A percentile compares a stretch with the other conserved stretches of the same genome.
Conservation (phyloP, 148 eudicot genomes). For the Rhododendron williamsianum region DNA sequence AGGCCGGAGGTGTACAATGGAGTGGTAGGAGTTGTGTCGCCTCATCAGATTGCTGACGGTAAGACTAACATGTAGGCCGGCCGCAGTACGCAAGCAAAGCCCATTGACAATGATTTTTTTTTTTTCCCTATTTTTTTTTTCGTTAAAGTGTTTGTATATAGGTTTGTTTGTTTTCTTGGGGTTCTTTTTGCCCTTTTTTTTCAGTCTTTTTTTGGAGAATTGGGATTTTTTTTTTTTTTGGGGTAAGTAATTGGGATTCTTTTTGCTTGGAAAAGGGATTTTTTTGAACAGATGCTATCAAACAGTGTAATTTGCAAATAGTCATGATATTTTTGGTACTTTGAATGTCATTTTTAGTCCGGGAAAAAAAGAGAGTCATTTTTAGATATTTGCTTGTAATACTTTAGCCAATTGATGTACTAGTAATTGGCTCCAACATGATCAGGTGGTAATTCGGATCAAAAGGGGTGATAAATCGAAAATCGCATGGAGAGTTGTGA, state of each 20-base stretch:
- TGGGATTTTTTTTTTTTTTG: neutral
- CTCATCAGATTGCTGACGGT: slow-evolving; percentile 16
- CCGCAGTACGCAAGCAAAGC: neutral
- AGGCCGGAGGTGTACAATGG: slow-evolving; percentile 36
- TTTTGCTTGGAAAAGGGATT: neutral
- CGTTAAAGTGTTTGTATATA: neutral
- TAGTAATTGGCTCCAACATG: neutral
- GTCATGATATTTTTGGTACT: neutral
- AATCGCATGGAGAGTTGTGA: neutral
- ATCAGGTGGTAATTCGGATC: neutral
- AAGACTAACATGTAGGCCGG: neutral
- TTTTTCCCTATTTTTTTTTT: neutral
- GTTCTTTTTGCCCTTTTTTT: neutral
- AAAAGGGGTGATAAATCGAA: neutral
- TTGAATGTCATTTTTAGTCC: neutral
- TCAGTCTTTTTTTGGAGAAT: neutral
- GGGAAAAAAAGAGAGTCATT: neutral
- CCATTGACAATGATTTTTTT: neutral
- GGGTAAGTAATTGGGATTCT: neutral
- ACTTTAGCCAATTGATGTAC: neutral
- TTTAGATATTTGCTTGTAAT: too few species aligned
- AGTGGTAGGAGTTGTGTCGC: slow-evolving; percentile 18
- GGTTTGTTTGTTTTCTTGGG: neutral
- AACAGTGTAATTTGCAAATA: neutral
- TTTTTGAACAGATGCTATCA: neutral